Conservation (phyloP, 805 yeast species). For the Pachysolen tannophilus region DNA sequence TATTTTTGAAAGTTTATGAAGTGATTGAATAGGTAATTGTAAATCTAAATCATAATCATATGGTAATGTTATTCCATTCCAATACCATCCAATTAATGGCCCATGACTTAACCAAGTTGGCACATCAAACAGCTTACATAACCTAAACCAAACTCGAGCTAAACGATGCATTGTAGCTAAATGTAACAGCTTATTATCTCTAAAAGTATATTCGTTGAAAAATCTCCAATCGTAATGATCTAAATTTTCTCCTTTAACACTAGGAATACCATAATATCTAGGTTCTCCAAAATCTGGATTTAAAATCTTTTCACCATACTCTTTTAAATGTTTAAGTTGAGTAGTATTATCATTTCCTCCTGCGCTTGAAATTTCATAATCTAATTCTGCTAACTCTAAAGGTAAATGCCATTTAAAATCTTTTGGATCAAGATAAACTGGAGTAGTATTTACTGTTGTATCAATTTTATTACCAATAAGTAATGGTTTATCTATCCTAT, state of each 20-base stretch:
- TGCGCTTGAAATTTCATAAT: not conserved
- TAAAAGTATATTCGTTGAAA: conserved; percentile 29
- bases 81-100: conserved; percentile 47
- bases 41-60: conserved; percentile 58
- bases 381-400: conserved; percentile 3
- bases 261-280: conserved; percentile 9
- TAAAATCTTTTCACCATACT: conserved; percentile 1
- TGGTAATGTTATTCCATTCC: conserved; percentile 50
- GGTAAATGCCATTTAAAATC: conserved; percentile 6
- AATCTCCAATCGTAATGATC: conserved; percentile 44
- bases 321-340: conserved; percentile 1
- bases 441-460: not conserved
- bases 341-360: not conserved
- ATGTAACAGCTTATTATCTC: conserved; percentile 24
- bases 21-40: conserved; percentile 37
- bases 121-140: conserved; percentile 33
- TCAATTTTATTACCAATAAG: conserved; percentile 1
- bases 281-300: conserved; percentile 3
- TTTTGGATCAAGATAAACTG: not conserved
- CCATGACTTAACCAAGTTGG: conserved; percentile 58
- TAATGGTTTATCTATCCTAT: not conserved
- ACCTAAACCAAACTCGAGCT: conserved; percentile 38
- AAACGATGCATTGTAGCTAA: conserved; percentile 31
- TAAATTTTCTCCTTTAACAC: conserved; percentile 5
- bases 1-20: conserved; percentile 25